Evolutionary conservation across 441 rosid species (phyloP), one percentile per base, ranked within the genome.

Genomic region (Bocquillonia castaneifolia): DNA sequence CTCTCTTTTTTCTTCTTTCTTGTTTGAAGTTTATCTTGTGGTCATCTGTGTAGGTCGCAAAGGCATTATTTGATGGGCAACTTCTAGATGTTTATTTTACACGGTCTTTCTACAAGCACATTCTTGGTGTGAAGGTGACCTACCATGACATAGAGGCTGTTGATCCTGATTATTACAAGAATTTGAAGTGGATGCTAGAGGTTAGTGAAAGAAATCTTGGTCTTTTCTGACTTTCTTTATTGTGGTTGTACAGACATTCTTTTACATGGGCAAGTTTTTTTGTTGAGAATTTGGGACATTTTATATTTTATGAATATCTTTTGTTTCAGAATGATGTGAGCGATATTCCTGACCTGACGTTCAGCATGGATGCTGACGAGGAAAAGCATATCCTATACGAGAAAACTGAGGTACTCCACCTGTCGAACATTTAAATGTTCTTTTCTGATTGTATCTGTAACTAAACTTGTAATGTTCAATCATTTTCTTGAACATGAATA

Each of bases 101-200:
- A 60, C 92, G 98, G 36, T 93, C 98, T 32, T 93, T 93, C 75
- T 89, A 93, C 87, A 93, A 91, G 91, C 97, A 93, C 79, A 91
- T 93, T 69, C 71, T 93, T 59, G 98, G 94, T 65, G 88, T 72
- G 22, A 91, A 91, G 81, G 98, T 93, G 72, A 88, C 96, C 53
- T 93, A 93, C 75, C 96, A 84, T 76, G 97, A 93, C 71, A 91
- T 93, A 68, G 98, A 93, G 85, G 98, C 98, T 72, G 89, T 91
- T 61, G 98, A 93, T 78, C 98, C 98, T 5, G 90, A 79, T 76
- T 93, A 89, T 76, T 93, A 85, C 71, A 93, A 83, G 74, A 85
- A 79, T 74, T 82, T 93, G 54, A 89, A 93, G 82, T 93, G 98
- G 98, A 89, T 91, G 97, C 92, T 93, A 51, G 95, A 91, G 98